Evolutionary conservation across 75 land plant genomes (phyloP).

Genomic region (Cryptomeria japonica): DNA sequence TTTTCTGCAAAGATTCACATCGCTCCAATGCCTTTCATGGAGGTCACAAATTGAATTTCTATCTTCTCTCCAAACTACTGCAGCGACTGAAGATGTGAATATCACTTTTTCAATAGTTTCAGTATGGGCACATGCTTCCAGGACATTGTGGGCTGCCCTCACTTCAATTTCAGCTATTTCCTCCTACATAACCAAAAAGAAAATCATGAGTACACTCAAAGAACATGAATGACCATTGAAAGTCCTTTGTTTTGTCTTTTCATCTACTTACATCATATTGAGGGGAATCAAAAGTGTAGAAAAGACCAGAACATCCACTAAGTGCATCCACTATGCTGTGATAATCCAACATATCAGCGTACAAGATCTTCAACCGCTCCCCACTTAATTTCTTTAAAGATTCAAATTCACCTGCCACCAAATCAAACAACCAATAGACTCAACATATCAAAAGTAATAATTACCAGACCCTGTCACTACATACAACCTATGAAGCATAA

Average conservation of each 20-base stretch:
- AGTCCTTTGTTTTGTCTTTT: neutral
- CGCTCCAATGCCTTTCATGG: conserved; percentile 89
- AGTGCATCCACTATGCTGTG: conserved; percentile 62
- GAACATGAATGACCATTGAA: neutral
- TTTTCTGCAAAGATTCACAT: conserved; percentile 66
- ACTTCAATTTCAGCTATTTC: conserved; percentile 73
- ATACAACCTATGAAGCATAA: too few relatives aligned
- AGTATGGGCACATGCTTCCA: conserved; percentile 89
- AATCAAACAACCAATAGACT: too few relatives aligned
- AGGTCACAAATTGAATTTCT: conserved; percentile 17
- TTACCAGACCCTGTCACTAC: neutral
- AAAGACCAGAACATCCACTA: conserved; percentile 69
- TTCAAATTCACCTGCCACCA: neutral
- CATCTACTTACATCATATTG: conserved; percentile 55
- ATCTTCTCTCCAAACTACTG: conserved; percentile 66
- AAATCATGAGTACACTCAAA: neutral
- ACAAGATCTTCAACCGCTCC: conserved; percentile 48
- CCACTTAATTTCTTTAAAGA: conserved; percentile 4
- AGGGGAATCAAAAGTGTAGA: conserved; percentile 63
- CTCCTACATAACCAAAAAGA: conserved; percentile 36
- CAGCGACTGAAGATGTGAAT: conserved; percentile 77
- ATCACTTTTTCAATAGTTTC: conserved; percentile 59
- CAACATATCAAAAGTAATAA: neutral
- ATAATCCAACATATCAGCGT: conserved; percentile 68
- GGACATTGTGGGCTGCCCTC: conserved; percentile 71